Conservation (phyloP, 192 early-diverging fungal species). For the Gamsiella multidivaricata region DNA sequence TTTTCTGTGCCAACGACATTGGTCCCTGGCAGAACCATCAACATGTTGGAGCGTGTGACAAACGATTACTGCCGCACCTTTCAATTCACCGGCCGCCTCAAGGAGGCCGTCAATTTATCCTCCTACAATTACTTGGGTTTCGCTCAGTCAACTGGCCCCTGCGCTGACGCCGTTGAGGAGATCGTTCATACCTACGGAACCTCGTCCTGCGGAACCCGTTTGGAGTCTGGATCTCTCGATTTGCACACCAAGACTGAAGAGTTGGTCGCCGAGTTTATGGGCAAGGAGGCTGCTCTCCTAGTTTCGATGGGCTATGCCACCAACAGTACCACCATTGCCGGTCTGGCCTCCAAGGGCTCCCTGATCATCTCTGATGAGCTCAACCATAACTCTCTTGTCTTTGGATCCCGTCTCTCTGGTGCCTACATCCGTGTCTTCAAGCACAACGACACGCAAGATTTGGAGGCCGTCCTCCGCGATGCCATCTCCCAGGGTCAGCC, state of each 20-base stretch:
- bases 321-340: constrained; percentile 93
- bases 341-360: constrained; percentile 85
- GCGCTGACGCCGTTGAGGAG: constrained; percentile 92
- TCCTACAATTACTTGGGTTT: constrained; percentile 99
- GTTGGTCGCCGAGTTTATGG: constrained; percentile 90
- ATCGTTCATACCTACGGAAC: constrained; percentile 80
- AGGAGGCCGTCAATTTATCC: constrained; percentile 89
- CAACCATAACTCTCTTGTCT: constrained; percentile 94
- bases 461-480: constrained; percentile 85
- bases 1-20: constrained; percentile 96
- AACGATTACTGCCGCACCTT: constrained; percentile 88
- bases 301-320: constrained; percentile 98
- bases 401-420: constrained; percentile 92
- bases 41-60: constrained; percentile 86
- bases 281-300: constrained; percentile 86
- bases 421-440: constrained; percentile 93
- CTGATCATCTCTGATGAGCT: constrained; percentile 96
- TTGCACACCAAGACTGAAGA: constrained; percentile 85
- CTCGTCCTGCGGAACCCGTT: constrained; percentile 69
- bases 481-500: constrained; percentile 96
- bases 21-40: constrained; percentile 90
- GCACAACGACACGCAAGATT: constrained; percentile 87
- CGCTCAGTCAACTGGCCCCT: constrained; percentile 91
- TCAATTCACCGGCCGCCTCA: constrained; percentile 82
- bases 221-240: constrained; percentile 74